Evolutionary conservation across 2,329 filamentous ascomycete species (phyloP).

Genomic region (Fusarium chuoi): DNA sequence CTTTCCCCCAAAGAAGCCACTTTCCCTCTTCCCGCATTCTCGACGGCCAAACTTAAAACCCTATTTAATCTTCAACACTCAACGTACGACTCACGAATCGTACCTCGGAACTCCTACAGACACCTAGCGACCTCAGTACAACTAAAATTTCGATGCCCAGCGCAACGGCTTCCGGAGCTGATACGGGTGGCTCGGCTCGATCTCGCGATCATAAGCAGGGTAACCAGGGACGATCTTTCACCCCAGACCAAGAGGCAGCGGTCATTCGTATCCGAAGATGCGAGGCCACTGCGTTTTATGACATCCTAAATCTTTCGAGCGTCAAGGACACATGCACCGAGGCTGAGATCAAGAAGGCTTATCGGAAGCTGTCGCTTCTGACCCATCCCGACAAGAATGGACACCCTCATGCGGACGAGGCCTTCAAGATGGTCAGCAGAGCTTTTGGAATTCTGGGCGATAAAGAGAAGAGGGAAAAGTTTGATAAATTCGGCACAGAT

Average conservation of each 20-base stretch:
- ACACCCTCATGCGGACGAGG: conserved; percentile 93
- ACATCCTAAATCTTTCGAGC: conserved; percentile 82
- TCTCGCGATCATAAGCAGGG: conserved; percentile 78
- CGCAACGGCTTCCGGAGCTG: conserved; percentile 66
- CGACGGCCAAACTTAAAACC: conserved; percentile 16
- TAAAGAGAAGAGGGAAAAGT: conserved; percentile 86
- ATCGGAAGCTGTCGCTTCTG: conserved; percentile 90
- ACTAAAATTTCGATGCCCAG: conserved; percentile 49
- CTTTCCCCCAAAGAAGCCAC: conserved; percentile 33
- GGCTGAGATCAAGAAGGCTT: conserved; percentile 95
- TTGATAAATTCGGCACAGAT: conserved; percentile 89
- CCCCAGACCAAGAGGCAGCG: conserved; percentile 88
- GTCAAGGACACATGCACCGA: conserved; percentile 76
- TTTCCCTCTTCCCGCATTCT: conserved; percentile 29
- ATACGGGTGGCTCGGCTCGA: conserved; percentile 59
- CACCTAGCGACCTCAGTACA: conserved; percentile 1
- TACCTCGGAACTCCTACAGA: neutral
- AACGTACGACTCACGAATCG: conserved; percentile 9
- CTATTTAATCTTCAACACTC: neutral
- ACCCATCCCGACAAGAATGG: conserved; percentile 99
- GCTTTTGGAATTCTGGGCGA: conserved; percentile 95
- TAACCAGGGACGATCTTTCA: conserved; percentile 81
- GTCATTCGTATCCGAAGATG: conserved; percentile 91
- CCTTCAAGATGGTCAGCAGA: conserved; percentile 96
- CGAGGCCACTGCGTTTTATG: conserved; percentile 89